Percentiles rank a stretch among this genome's conserved stretches.
These are phyloP conservation scores for Gastrodia elata DNA, from an alignment of 106 monocot species.

Conservation along the genomic window DNA sequence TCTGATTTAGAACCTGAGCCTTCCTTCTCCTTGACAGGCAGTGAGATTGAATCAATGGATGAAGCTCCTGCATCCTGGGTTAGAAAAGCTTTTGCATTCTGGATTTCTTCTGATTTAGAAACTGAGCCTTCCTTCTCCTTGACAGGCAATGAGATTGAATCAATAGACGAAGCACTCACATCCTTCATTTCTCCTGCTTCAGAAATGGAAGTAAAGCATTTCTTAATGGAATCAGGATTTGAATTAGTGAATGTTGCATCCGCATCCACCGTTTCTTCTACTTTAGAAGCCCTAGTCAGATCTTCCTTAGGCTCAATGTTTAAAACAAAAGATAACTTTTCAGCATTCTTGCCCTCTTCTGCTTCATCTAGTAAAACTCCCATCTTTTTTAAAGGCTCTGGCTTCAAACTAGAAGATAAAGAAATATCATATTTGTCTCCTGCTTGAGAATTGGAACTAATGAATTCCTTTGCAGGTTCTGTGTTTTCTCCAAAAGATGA, in stretches of 20 bases:
- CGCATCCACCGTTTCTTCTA: background rate
- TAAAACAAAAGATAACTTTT: background rate
- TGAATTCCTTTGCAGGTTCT: background rate
- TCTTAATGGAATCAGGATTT: background rate
- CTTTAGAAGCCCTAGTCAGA: background rate
- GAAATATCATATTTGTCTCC: background rate
- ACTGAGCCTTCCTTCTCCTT: background rate
- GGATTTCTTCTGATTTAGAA: constrained; percentile 3
- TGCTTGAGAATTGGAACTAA: background rate
- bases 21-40: background rate
- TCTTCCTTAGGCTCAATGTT: background rate
- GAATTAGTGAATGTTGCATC: background rate
- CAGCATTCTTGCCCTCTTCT: background rate
- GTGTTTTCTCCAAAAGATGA: background rate
- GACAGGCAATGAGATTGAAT: background rate
- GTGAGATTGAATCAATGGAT: background rate
- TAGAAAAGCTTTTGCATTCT: background rate
- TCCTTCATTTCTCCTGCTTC: background rate
- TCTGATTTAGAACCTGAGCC: background rate
- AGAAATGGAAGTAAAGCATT: background rate
- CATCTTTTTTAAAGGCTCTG: background rate
- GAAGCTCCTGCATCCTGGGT: background rate
- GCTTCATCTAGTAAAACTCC: background rate
- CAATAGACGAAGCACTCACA: background rate
- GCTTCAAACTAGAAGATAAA: background rate